These are phyloP conservation scores for Zea luxurians DNA, from an alignment of 176 grass and related monocot genomes.

Conservation along the genomic window DNA sequence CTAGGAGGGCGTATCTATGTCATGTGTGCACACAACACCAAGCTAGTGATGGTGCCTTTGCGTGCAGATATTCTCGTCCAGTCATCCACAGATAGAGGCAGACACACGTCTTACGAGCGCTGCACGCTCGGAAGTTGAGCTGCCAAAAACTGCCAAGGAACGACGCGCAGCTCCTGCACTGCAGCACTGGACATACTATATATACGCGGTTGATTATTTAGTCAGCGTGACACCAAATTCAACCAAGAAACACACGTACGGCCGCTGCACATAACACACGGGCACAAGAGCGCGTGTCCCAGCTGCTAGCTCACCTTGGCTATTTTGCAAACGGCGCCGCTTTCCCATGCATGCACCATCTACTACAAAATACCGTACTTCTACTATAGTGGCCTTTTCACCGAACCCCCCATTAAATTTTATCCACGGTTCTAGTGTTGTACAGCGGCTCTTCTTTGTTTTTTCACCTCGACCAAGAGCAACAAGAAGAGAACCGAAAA, in stretches of 20 bases:
- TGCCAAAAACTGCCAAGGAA: too few species aligned
- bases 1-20: too few species aligned
- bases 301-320: background rate
- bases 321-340: constrained; percentile 10
- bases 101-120: too few species aligned
- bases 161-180: too few species aligned
- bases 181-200: too few species aligned
- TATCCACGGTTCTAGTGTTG: background rate
- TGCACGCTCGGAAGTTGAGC: too few species aligned
- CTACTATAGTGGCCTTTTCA: background rate
- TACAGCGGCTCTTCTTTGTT: background rate
- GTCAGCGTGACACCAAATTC: background rate
- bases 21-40: too few species aligned
- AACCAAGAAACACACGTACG: background rate
- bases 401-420: background rate
- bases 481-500: background rate
- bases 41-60: too few species aligned
- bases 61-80: too few species aligned
- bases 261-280: too few species aligned
- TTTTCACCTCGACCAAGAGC: background rate
- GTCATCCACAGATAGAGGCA: too few species aligned
- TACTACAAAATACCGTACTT: background rate
- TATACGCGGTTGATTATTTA: too few species aligned
- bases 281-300: constrained; percentile 7
- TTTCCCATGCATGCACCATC: constrained; percentile 35